Evolutionary conservation across 768 basidiomycete genomes (phyloP).

Genomic region (Amanita rimosa): DNA sequence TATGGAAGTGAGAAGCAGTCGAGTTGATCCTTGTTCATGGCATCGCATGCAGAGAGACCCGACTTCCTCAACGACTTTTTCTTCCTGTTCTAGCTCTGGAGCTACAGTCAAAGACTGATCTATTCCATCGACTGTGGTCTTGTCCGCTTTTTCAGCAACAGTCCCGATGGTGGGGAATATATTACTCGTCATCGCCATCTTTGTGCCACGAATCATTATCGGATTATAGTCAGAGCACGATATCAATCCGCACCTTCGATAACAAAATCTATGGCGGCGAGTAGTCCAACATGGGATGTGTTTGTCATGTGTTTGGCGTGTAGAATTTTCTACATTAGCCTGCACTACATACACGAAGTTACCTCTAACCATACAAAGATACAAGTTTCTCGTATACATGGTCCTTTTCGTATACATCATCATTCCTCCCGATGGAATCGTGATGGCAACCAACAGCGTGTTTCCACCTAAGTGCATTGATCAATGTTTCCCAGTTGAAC

Average conservation of each 20-base stretch:
- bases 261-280: neutral
- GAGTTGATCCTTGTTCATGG: slow-evolving; percentile 81
- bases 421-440: slow-evolving; percentile 41
- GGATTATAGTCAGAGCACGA: neutral
- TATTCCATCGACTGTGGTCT: slow-evolving; percentile 6
- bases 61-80: slow-evolving; percentile 68
- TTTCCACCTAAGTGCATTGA: slow-evolving; percentile 37
- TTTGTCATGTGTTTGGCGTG: neutral
- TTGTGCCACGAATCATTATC: neutral
- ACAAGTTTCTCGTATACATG: slow-evolving; percentile 20
- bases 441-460: slow-evolving; percentile 74
- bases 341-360: neutral
- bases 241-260: neutral
- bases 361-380: neutral
- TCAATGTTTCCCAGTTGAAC: neutral
- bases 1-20: slow-evolving; percentile 85
- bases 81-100: slow-evolving; percentile 30
- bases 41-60: slow-evolving; percentile 95
- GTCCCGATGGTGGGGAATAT: slow-evolving; percentile 53
- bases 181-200: neutral
- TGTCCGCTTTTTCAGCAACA: slow-evolving; percentile 39
- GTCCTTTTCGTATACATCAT: slow-evolving; percentile 47
- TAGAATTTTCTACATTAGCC: neutral
- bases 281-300: neutral
- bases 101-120: slow-evolving; percentile 9